A percentile compares a stretch with the other conserved stretches of the same genome.
phyloP scores from a whole-genome alignment of 768 basidiomycete species.

The Xerocomellus dryophilus region DNA sequence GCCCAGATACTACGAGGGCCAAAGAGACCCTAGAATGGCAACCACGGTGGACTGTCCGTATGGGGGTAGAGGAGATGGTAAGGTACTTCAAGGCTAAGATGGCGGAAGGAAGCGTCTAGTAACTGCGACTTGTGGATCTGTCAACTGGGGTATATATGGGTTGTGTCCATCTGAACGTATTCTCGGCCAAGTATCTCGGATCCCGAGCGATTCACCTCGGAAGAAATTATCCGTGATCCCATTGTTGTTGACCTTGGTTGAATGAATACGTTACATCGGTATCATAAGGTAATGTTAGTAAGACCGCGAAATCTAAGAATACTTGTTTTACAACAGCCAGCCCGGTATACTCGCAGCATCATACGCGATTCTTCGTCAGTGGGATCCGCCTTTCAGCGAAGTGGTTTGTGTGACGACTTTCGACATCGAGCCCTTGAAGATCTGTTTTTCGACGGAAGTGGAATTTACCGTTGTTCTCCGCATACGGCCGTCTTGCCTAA shows the following conservation, averaged over 20 bases:
- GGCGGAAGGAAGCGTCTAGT: constrained; percentile 76
- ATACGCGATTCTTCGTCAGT: constrained; percentile 14
- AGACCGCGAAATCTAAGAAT: constrained; percentile 11
- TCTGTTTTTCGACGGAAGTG: constrained; percentile 45
- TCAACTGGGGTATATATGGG: not conserved
- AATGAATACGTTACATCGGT: constrained; percentile 16
- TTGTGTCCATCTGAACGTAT: not conserved
- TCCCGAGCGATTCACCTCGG: not conserved
- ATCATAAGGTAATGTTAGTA: constrained; percentile 12
- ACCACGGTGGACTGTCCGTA: constrained; percentile 87
- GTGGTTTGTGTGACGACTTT: constrained; percentile 42
- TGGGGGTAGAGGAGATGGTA: constrained; percentile 95
- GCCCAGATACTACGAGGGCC: constrained; percentile 90
- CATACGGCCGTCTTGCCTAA: constrained; percentile 39
- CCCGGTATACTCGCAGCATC: not conserved
- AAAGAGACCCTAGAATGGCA: constrained; percentile 85
- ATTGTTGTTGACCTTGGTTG: not conserved
- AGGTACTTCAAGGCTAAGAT: constrained; percentile 90
- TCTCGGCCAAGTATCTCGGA: not conserved
- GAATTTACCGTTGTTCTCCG: constrained; percentile 39
- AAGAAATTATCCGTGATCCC: constrained; percentile 11
- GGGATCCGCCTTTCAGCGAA: constrained; percentile 12
- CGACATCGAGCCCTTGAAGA: constrained; percentile 54
- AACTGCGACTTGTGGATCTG: not conserved
- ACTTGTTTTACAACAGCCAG: constrained; percentile 11